Evolutionary conservation across 106 monocot genomes (phyloP), one percentile per base, ranked within the genome.

Genomic region (Chionographis japonica): DNA sequence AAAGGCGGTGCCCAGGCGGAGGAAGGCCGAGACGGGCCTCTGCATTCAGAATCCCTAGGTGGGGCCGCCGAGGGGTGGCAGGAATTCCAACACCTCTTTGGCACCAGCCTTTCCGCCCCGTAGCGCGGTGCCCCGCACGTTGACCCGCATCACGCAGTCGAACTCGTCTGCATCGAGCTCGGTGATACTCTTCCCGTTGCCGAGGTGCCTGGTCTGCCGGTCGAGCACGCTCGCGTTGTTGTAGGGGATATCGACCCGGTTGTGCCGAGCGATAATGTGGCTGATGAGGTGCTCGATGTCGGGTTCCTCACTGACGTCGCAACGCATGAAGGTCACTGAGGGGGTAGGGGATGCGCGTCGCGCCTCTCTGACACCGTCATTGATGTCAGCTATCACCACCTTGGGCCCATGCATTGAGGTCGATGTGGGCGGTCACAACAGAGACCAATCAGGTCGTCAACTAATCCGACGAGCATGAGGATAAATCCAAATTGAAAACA

Each of bases 151-250:
- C 20, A 84, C 76, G 4, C 37, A 38, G 35, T 84, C 79, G 68
- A 84, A 54, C 63, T 84, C 79, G 8, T 66, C 80, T 9, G 73
- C 68, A 37, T 90, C 90, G 40, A 87, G 68, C 19, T 81, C 60
- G 6, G 65, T 12, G 62, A 91, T 82, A 76, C 80, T 75, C 78
- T 76, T 83, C 42, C 67, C 60, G 9, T 10, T 10, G 46, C 46
- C 46, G 27, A 1, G 27, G 40, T 36, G 19, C 37, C 46, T 16
- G 4, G 71, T 65, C 62, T 79, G 86, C 27, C 75, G 60, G 1
- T 87, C 90, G 12, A 91, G 75, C 42, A 87, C 68, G 27, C 86
- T 87, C 3, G 90, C 90, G 71, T 87, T 87, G 81, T 66, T 77
- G 71, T 56, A 50, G 37, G 65, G 11, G 77, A 77, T 58, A 37